Conservation (phyloP, 2,329 filamentous ascomycete genomes). For the Neonectria ditissima region DNA sequence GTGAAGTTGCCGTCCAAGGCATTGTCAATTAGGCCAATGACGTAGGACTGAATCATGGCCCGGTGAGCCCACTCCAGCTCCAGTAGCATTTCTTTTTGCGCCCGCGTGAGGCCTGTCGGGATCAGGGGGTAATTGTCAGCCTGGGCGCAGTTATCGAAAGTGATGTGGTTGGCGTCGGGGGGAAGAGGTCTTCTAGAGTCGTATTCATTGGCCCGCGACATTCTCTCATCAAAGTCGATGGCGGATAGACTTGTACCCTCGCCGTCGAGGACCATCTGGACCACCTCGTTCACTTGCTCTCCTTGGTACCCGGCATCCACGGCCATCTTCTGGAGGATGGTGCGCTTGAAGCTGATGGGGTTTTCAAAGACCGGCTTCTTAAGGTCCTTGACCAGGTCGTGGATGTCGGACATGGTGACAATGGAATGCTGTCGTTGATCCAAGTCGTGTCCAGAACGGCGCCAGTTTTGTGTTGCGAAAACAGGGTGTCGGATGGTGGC, state of each 20-base stretch:
- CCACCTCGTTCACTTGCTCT: constrained; percentile 48
- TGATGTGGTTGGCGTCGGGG: constrained; percentile 22
- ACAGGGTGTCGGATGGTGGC: constrained; percentile 51
- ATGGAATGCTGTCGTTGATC: constrained; percentile 30
- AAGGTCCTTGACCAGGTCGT: constrained; percentile 36
- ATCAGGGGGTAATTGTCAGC: constrained; percentile 54
- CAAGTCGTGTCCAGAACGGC: constrained; percentile 28
- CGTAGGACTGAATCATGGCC: constrained; percentile 75
- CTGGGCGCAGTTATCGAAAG: constrained; percentile 41
- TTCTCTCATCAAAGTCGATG: constrained; percentile 51
- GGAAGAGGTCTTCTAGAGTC: constrained; percentile 30
- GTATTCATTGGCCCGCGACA: constrained; percentile 26
- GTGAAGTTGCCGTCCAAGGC: constrained; percentile 58
- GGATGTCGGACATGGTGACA: constrained; percentile 43
- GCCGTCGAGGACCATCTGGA: constrained; percentile 51
- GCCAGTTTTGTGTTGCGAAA: constrained; percentile 50
- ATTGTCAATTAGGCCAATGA: constrained; percentile 73
- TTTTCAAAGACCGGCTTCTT: constrained; percentile 41
- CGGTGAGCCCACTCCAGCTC: constrained; percentile 77
- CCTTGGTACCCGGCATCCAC: constrained; percentile 51
- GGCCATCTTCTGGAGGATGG: constrained; percentile 53
- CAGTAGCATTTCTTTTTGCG: constrained; percentile 76
- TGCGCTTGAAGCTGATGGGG: constrained; percentile 47
- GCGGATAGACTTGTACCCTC: constrained; percentile 47
- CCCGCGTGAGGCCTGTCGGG: constrained; percentile 66